phyloP scores from a whole-genome alignment of 78 protist genomes.

The Protostelium mycophagum region DNA sequence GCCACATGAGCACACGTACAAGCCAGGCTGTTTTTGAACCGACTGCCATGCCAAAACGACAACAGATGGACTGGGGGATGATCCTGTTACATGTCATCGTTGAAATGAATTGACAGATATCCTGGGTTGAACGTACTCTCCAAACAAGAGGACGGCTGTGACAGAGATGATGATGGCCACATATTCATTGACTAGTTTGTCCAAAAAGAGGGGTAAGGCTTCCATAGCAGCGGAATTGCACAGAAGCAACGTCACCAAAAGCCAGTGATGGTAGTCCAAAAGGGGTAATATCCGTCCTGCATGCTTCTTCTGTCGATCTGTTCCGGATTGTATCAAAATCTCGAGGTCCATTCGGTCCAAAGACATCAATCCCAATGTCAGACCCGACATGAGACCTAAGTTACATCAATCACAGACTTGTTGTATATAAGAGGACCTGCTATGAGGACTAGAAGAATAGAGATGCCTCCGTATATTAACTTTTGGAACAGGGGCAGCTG shows the following conservation, averaged over 20 bases:
- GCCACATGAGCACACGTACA: conserved; percentile 26
- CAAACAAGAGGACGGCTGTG: conserved; percentile 66
- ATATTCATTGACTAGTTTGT: conserved; percentile 23
- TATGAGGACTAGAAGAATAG: not conserved
- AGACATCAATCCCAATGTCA: conserved; percentile 66
- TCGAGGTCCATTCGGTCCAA: conserved; percentile 28
- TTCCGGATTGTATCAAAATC: conserved; percentile 3
- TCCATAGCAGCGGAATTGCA: conserved; percentile 72
- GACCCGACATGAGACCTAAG: conserved; percentile 59
- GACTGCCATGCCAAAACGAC: conserved; percentile 57
- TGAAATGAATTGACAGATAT: not conserved
- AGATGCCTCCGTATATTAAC: not conserved
- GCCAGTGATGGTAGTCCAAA: conserved; percentile 22
- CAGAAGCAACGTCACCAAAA: conserved; percentile 73
- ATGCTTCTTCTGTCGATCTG: not conserved
- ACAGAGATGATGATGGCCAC: conserved; percentile 57
- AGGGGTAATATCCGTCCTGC: conserved; percentile 17
- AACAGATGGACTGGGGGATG: conserved; percentile 65
- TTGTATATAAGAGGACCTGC: not conserved
- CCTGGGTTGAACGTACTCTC: conserved; percentile 26
- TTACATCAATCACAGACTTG: not conserved
- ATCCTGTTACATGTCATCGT: conserved; percentile 11
- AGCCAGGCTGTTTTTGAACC: conserved; percentile 54
- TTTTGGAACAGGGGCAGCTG: not conserved
- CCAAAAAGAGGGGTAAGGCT: conserved; percentile 71